A percentile compares a stretch with the other conserved stretches of the same genome.
These are phyloP conservation scores for Lactarius hengduanensis DNA, from an alignment of 768 basidiomycete genomes.

Conservation along the genomic window DNA sequence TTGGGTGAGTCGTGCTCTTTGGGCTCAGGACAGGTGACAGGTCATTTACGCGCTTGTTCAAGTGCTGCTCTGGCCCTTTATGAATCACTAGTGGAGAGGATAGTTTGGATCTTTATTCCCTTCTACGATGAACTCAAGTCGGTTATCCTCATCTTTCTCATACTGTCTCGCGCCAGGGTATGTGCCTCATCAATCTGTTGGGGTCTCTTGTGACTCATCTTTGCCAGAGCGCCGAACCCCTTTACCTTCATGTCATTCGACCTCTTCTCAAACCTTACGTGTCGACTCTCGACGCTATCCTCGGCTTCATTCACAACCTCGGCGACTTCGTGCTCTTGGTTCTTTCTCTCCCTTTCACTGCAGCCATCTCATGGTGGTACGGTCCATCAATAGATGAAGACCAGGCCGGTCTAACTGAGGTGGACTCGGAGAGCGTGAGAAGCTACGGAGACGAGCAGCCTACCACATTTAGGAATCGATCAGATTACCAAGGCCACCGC, in stretches of 20 bases:
- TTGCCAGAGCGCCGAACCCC: conserved; percentile 77
- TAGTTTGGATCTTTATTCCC: conserved; percentile 71
- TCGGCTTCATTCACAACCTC: conserved; percentile 59
- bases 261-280: conserved; percentile 77
- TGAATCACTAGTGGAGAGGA: conserved; percentile 61
- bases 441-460: conserved; percentile 23
- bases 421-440: conserved; percentile 26
- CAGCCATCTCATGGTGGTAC: conserved; percentile 37
- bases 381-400: conserved; percentile 26
- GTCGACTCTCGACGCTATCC: conserved; percentile 56
- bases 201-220: conserved; percentile 3
- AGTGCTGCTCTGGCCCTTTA: conserved; percentile 71
- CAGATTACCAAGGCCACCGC: neutral
- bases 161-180: conserved; percentile 74
- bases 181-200: conserved; percentile 6
- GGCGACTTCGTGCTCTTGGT: conserved; percentile 59
- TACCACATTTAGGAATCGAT: conserved; percentile 1
- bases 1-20: conserved; percentile 54
- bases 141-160: conserved; percentile 66
- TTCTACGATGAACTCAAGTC: conserved; percentile 86
- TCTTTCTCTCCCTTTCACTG: conserved; percentile 41
- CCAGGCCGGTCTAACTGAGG: conserved; percentile 25
- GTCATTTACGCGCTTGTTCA: conserved; percentile 24
- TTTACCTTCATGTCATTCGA: conserved; percentile 77
- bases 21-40: conserved; percentile 22